Evolutionary conservation across 73 alveolate genomes (phyloP).

Genomic region (Stentor coeruleus): DNA sequence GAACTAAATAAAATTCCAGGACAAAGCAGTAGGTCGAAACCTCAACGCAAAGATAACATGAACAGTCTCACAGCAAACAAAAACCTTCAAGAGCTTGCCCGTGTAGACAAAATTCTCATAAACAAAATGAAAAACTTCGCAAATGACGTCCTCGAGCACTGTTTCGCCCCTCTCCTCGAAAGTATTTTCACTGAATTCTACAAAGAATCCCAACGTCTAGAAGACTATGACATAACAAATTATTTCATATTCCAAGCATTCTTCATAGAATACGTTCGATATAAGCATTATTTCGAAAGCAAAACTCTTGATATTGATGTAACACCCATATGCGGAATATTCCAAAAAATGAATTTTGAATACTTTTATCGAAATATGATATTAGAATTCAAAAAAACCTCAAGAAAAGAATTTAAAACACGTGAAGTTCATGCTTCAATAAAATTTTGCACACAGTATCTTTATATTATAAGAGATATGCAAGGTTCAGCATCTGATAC

Average conservation of each 20-base stretch:
- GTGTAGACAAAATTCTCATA: slow-evolving; percentile 32
- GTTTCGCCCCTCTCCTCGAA: slow-evolving; percentile 57
- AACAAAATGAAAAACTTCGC: slow-evolving; percentile 34
- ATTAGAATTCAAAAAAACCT: slow-evolving; percentile 9
- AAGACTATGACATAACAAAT: slow-evolving; percentile 54
- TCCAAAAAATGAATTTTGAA: neutral
- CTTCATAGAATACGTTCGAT: slow-evolving; percentile 47
- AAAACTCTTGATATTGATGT: neutral
- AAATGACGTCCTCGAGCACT: slow-evolving; percentile 51
- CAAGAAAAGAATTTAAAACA: slow-evolving; percentile 28
- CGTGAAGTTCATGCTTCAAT: slow-evolving; percentile 50
- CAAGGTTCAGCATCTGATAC: slow-evolving; percentile 43
- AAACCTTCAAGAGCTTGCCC: slow-evolving; percentile 28
- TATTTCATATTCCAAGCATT: slow-evolving; percentile 59
- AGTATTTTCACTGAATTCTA: slow-evolving; percentile 44
- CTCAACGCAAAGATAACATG: slow-evolving; percentile 32
- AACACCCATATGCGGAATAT: neutral
- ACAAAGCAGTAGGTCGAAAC: slow-evolving; percentile 14
- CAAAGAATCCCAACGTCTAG: slow-evolving; percentile 45
- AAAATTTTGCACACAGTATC: slow-evolving; percentile 38
- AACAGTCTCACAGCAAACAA: slow-evolving; percentile 25
- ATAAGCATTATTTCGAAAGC: neutral
- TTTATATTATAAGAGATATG: slow-evolving; percentile 50
- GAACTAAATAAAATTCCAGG: slow-evolving; percentile 20
- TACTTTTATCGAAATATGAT: neutral